phyloP scores from a whole-genome alignment of 345 rosid species.

The Euphorbia peplus region DNA sequence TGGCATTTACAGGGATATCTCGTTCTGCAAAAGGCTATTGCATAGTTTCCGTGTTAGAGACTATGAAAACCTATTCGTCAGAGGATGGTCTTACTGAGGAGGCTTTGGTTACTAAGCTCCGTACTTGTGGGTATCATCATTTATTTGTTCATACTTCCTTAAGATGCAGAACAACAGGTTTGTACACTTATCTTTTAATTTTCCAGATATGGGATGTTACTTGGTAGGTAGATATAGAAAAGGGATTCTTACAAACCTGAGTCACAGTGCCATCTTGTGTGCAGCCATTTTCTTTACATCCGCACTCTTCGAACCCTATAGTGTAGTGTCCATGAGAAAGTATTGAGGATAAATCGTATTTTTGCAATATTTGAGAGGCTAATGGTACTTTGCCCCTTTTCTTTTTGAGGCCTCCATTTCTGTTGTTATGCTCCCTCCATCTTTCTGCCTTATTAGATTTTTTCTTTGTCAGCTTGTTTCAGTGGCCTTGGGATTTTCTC shows the following conservation, averaged over 20 bases:
- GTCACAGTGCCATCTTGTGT: background rate
- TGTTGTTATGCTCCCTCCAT: too few species aligned
- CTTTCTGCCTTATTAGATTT: too few species aligned
- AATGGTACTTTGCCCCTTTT: too few species aligned
- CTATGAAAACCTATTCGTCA: constrained; percentile 85
- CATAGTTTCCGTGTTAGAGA: constrained; percentile 68
- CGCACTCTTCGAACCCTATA: too few species aligned
- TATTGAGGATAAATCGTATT: too few species aligned
- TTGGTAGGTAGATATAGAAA: background rate
- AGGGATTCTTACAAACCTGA: background rate
- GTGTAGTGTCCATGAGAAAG: too few species aligned
- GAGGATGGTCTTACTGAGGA: constrained; percentile 96
- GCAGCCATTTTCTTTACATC: background rate
- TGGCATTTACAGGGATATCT: constrained; percentile 60
- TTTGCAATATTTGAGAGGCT: too few species aligned
- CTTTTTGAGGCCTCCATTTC: too few species aligned
- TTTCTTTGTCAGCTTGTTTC: too few species aligned
- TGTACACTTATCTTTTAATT: constrained; percentile 3
- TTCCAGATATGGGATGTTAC: background rate
- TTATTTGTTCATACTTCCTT: constrained; percentile 78
- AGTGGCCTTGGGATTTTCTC: too few species aligned
- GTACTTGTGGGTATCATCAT: constrained; percentile 83
- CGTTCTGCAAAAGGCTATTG: constrained; percentile 91
- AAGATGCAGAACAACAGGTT: constrained; percentile 80
- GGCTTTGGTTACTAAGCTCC: constrained; percentile 86